Conservation (phyloP, 2,329 filamentous ascomycete species). For the Aureobasidium zeae region DNA sequence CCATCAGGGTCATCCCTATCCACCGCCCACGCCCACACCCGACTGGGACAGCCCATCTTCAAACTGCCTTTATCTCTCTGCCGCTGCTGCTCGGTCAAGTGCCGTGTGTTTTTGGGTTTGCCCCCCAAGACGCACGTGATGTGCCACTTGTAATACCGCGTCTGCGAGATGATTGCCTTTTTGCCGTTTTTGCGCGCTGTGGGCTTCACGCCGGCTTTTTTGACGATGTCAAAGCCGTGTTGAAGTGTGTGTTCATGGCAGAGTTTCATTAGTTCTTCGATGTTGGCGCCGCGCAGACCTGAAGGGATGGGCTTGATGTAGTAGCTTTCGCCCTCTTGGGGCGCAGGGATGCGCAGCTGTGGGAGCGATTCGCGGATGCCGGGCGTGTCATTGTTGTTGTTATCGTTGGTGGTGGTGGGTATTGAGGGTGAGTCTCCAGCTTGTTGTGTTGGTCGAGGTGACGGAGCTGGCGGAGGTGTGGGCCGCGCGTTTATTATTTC, state of each 20-base stretch:
- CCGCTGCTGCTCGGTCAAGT: neutral
- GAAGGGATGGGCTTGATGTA: constrained; percentile 10
- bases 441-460: neutral
- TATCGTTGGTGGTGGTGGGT: neutral
- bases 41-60: neutral
- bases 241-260: constrained; percentile 6
- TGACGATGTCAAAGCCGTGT: constrained; percentile 11
- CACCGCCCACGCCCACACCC: constrained; percentile 12
- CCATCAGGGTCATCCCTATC: neutral
- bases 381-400: neutral
- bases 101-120: neutral
- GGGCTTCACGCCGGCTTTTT: constrained; percentile 10
- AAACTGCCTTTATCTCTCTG: neutral
- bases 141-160: constrained; percentile 1
- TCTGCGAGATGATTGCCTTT: neutral
- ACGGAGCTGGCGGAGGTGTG: neutral
- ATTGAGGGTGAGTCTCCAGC: too few species aligned
- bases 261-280: neutral
- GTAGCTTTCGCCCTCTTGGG: constrained; percentile 9
- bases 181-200: neutral
- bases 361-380: too few species aligned
- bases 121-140: constrained; percentile 4
- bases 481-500: neutral
- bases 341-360: too few species aligned
- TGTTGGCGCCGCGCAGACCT: neutral